Percentiles rank a stretch among this genome's conserved stretches.
Evolutionary conservation across 768 basidiomycete species (phyloP).

Genomic region (Xanthoconium stramineum): DNA sequence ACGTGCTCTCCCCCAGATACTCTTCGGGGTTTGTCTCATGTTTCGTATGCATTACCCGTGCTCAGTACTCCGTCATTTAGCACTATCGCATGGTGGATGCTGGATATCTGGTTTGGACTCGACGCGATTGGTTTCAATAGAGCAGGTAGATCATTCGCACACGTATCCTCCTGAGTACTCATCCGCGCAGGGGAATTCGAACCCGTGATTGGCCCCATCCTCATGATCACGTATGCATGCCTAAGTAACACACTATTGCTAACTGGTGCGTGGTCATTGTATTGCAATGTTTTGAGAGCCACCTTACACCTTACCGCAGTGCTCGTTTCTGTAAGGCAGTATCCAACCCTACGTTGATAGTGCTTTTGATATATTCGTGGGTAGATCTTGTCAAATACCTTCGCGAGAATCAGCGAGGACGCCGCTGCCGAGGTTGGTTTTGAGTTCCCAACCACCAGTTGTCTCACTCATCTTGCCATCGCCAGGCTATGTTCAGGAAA

Average conservation of each 20-base stretch:
- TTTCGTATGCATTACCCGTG: neutral
- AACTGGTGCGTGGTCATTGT: slow-evolving; percentile 57
- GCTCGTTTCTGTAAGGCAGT: slow-evolving; percentile 64
- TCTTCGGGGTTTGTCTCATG: slow-evolving; percentile 33
- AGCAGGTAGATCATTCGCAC: slow-evolving; percentile 54
- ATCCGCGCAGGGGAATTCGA: slow-evolving; percentile 65
- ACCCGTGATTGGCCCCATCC: slow-evolving; percentile 82
- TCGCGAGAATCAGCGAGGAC: slow-evolving; percentile 89
- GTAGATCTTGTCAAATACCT: slow-evolving; percentile 93
- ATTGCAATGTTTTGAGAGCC: neutral
- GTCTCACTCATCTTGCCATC: neutral
- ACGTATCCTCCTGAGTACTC: neutral
- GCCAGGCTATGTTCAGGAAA: slow-evolving; percentile 88
- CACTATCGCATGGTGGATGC: slow-evolving; percentile 91
- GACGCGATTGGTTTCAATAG: slow-evolving; percentile 87
- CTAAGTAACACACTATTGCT: slow-evolving; percentile 89
- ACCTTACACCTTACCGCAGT: slow-evolving; percentile 40
- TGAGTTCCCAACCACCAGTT: neutral
- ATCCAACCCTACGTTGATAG: neutral
- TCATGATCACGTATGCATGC: slow-evolving; percentile 90
- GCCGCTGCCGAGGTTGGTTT: slow-evolving; percentile 79
- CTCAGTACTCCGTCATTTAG: slow-evolving; percentile 26
- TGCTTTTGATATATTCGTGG: slow-evolving; percentile 11
- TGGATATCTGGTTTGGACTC: slow-evolving; percentile 92
- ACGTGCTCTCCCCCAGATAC: slow-evolving; percentile 23